phyloP scores from a whole-genome alignment of 116 monocot genomes.

The Iris pallida region DNA sequence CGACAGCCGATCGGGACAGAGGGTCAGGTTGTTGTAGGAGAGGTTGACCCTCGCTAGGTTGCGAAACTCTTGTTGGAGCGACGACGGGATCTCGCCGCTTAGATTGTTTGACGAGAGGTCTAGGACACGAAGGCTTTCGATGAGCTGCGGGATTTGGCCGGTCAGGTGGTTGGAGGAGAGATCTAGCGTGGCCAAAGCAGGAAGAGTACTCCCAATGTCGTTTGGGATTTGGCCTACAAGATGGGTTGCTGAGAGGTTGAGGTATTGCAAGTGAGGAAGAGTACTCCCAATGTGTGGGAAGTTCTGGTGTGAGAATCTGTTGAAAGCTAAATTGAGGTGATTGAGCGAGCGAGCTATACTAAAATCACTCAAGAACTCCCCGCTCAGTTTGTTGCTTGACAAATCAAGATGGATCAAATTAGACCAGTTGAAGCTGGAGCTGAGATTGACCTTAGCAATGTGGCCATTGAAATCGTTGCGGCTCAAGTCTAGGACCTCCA shows the following conservation, averaged over 20 bases:
- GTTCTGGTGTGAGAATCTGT: slow-evolving; percentile 38
- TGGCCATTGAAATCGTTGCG: slow-evolving; percentile 61
- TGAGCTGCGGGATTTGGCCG: slow-evolving; percentile 52
- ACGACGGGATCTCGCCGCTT: slow-evolving; percentile 57
- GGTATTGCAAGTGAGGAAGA: slow-evolving; percentile 40
- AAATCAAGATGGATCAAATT: slow-evolving; percentile 62
- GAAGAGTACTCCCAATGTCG: slow-evolving; percentile 51
- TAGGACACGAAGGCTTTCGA: slow-evolving; percentile 26
- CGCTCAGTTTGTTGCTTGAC: slow-evolving; percentile 56
- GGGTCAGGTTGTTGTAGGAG: slow-evolving; percentile 81
- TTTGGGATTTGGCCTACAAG: slow-evolving; percentile 52
- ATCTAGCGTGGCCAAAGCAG: slow-evolving; percentile 48
- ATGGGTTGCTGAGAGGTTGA: slow-evolving; percentile 65
- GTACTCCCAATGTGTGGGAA: slow-evolving; percentile 38
- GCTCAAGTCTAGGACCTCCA: slow-evolving; percentile 69
- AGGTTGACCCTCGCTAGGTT: slow-evolving; percentile 58
- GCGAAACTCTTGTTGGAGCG: slow-evolving; percentile 37
- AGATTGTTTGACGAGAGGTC: slow-evolving; percentile 87
- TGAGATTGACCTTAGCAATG: slow-evolving; percentile 35
- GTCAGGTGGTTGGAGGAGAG: slow-evolving; percentile 64
- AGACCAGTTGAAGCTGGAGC: slow-evolving; percentile 34
- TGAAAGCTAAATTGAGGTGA: slow-evolving; percentile 65
- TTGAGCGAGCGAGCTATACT: slow-evolving; percentile 31
- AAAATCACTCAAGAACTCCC: slow-evolving; percentile 34
- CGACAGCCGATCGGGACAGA: slow-evolving; percentile 47